Base-by-base conservation (phyloP, 1,284 basidiomycete species). In the Rhodotorula sp. region DNA sequence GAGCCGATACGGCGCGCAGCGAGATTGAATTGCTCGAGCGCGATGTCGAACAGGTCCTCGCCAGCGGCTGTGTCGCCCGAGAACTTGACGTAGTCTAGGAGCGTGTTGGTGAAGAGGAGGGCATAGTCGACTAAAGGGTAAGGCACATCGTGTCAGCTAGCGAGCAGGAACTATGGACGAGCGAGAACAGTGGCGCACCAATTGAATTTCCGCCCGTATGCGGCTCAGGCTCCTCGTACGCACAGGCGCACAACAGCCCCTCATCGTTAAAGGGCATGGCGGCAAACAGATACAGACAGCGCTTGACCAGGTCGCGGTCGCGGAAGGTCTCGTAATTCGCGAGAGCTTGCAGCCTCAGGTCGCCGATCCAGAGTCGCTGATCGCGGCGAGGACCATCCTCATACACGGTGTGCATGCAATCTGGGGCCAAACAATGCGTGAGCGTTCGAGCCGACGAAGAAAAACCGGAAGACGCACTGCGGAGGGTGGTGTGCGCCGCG, bases 381-480 rank as follows among this genome's bases (percentile, higher is more conserved):
- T 78, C 77, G 8, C 77, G 66, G 3, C 77, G 59, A 1, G 77
- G 76, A 0, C 77, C 77, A 49, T 78, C 77, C 63, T 78, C 77
- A 48, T 74, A 77, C 1, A 77, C 75, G 4, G 75, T 76, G 59
- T 78, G 77, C 76, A 77, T 77, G 63, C 76, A 78, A 42, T 71
- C 68, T 21, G 8, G 14, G 25, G 34, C 34, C 34, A 7, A 25
- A 27, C 25, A 19, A 12, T 14, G 42, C 41, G 56, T 57, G 10
- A 57, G 34, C 41, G 50, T 17, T 25, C 10, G 50, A 25, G n/a
- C 48, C 16, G 48, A 19, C 48, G 48, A 49, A 19, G 48, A 8
- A 19, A 49, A 19, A 49, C 16, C 14, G 48, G 13, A 34, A 1
- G 13, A 54, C 53, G 27, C n/a, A 54, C 53, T 34, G 54, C 69